These are phyloP conservation scores for Canavalia gladiata DNA, from an alignment of 306 rosid genomes.

Conservation along the genomic window DNA sequence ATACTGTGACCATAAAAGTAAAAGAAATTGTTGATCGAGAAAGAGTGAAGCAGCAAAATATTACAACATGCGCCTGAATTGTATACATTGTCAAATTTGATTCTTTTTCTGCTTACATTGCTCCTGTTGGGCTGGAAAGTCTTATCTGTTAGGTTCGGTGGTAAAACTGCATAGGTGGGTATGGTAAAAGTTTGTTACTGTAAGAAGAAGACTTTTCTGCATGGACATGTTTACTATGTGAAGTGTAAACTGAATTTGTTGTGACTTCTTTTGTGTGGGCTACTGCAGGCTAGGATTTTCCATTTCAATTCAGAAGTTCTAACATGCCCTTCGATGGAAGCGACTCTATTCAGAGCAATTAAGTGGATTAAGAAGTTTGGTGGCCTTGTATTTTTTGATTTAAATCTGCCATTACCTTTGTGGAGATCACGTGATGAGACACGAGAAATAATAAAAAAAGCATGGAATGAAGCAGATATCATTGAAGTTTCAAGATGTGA, in stretches of 20 bases:
- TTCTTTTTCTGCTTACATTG: neutral
- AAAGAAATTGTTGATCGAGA: constrained; percentile 5
- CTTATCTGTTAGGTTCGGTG: constrained; percentile 12
- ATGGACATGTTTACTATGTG: constrained; percentile 10
- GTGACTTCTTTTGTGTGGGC: constrained; percentile 35
- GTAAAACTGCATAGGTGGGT: neutral
- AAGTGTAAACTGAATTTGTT: constrained; percentile 29
- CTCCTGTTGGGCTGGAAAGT: neutral
- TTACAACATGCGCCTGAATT: neutral
- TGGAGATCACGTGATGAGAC: constrained; percentile 90
- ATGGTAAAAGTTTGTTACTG: neutral
- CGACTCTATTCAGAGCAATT: constrained; percentile 55
- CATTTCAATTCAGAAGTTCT: constrained; percentile 74
- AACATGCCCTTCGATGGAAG: constrained; percentile 47
- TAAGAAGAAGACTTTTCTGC: constrained; percentile 8
- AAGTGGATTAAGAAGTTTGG: constrained; percentile 59
- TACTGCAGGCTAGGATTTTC: constrained; percentile 60
- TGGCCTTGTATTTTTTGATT: constrained; percentile 71
- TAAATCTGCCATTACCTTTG: constrained; percentile 75
- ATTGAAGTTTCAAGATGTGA: constrained; percentile 86
- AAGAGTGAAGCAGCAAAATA: neutral
- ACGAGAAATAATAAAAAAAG: constrained; percentile 63
- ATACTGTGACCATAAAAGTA: neutral
- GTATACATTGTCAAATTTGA: constrained; percentile 6
- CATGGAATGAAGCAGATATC: constrained; percentile 84